phyloP scores from a whole-genome alignment of 2,329 filamentous ascomycete genomes.

The Penicillium sp. region DNA sequence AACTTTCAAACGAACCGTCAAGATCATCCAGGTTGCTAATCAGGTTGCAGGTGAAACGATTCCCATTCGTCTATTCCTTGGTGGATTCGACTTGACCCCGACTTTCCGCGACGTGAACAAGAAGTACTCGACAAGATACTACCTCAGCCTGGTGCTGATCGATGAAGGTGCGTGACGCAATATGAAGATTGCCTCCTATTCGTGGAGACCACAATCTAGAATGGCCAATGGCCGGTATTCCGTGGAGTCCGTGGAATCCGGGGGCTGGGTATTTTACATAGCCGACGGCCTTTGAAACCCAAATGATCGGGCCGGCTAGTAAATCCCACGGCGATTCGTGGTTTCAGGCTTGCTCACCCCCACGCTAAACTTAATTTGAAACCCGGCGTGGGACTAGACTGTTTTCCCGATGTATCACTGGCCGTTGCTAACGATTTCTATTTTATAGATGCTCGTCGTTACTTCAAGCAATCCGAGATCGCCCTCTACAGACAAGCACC shows the following conservation, averaged over 20 bases:
- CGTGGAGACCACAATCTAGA: background rate
- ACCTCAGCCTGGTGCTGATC: constrained; percentile 91
- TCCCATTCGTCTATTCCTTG: constrained; percentile 92
- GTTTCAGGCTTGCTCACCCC: constrained; percentile 24
- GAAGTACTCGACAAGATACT: constrained; percentile 98
- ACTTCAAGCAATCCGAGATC: constrained; percentile 99
- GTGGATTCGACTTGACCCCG: constrained; percentile 94
- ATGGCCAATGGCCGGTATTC: constrained; percentile 4
- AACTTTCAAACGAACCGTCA: background rate
- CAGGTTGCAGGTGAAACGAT: constrained; percentile 71
- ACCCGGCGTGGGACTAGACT: constrained; percentile 18
- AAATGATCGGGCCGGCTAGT: constrained; percentile 23
- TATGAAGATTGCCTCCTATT: background rate
- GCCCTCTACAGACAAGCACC: constrained; percentile 81
- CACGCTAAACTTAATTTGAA: constrained; percentile 31
- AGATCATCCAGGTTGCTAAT: constrained; percentile 20
- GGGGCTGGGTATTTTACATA: constrained; percentile 21
- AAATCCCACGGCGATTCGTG: constrained; percentile 15
- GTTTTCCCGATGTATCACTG: background rate
- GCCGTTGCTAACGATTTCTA: constrained; percentile 12
- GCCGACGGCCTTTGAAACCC: constrained; percentile 39
- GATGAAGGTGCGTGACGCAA: constrained; percentile 68
- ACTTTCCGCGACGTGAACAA: constrained; percentile 99
- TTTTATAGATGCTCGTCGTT: constrained; percentile 77
- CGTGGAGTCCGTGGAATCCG: background rate